Evolutionary conservation across 257 asterid genomes (phyloP), one percentile per base, ranked within the genome.

Genomic region (Lavandula angustifolia): DNA sequence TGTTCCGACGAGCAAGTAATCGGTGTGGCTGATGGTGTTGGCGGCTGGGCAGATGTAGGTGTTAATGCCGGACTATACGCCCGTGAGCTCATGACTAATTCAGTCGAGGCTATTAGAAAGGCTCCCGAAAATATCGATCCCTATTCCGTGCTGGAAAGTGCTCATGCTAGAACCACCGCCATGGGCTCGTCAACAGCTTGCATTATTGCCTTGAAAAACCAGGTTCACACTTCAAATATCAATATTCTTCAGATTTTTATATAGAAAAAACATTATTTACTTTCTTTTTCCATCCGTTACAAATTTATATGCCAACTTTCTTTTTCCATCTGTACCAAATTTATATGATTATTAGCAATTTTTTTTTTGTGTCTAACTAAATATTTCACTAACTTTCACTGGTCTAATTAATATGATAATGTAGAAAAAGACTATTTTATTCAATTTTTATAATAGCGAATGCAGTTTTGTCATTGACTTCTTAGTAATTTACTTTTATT

Each of bases 1-100:
- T 85, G 95, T 74, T 79, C 9, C 7, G 91, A 88, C 17, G 94
- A 88, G 78, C 92, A 84, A 78, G 91, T 53, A 35, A 73, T 91
- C 52, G 98, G 98, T 3, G 84, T 91, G 56, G 96, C 98, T 9
- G 98, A 91, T 68, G 98, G 98, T 58, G 98, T 91, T 70, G 98
- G 98, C 61, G 98, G 98, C 35, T 91, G 98, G 98, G 96, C 98
- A 53, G 95, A 91, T 48, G 83, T 81, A 53, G 96, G 98, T 47
- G 73, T 91, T 63, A 77, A 91, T 79, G 94, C 98, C 4, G 98
- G 98, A 51, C 64, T 55, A n/a, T 91, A 84, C 66, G 81, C 98
- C 9, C 89, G 95, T 16, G 88, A 88, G 63, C 95, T 91, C 68
- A 87, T 91, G 97, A 68, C 80, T 38, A 73, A 85, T 77, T 86